These are phyloP conservation scores for Physocladia obscura DNA, from an alignment of 192 early-diverging fungal species.

Conservation along the genomic window DNA sequence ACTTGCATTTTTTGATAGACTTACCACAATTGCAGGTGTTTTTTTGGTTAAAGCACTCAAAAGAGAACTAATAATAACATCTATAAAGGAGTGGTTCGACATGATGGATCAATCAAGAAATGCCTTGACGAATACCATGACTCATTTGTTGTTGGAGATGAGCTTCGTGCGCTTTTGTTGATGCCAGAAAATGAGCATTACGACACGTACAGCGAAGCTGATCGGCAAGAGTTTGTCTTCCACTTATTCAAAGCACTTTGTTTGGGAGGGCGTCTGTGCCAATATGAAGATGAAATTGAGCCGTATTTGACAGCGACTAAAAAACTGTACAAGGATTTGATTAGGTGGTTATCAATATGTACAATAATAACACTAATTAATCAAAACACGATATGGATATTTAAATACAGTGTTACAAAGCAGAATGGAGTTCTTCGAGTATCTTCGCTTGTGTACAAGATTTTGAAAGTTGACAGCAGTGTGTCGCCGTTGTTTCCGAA, in stretches of 20 bases:
- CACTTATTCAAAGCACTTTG: slow-evolving; percentile 50
- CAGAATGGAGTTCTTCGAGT: slow-evolving; percentile 32
- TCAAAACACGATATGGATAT: background rate
- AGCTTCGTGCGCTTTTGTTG: slow-evolving; percentile 48
- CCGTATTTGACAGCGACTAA: slow-evolving; percentile 49
- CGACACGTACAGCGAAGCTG: slow-evolving; percentile 34
- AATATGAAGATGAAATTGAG: slow-evolving; percentile 55
- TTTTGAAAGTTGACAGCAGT: slow-evolving; percentile 34
- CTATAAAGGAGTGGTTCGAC: slow-evolving; percentile 36
- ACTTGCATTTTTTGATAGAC: slow-evolving; percentile 48
- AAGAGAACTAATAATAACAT: too few relatives aligned
- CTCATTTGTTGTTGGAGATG: slow-evolving; percentile 48
- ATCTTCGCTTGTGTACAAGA: slow-evolving; percentile 41
- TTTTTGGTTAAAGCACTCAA: background rate
- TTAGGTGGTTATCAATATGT: slow-evolving; percentile 8
- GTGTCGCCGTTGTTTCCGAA: slow-evolving; percentile 56
- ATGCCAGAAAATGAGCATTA: slow-evolving; percentile 39
- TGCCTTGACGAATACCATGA: slow-evolving; percentile 52
- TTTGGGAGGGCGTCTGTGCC: slow-evolving; percentile 52
- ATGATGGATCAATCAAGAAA: slow-evolving; percentile 47
- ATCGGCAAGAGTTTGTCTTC: slow-evolving; percentile 55
- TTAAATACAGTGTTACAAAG: slow-evolving; percentile 36
- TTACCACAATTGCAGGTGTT: slow-evolving; percentile 20
- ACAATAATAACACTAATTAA: background rate
- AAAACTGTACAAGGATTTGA: slow-evolving; percentile 54